phyloP scores from a whole-genome alignment of 75 land plant species.

The Sequoiadendron giganteum region DNA sequence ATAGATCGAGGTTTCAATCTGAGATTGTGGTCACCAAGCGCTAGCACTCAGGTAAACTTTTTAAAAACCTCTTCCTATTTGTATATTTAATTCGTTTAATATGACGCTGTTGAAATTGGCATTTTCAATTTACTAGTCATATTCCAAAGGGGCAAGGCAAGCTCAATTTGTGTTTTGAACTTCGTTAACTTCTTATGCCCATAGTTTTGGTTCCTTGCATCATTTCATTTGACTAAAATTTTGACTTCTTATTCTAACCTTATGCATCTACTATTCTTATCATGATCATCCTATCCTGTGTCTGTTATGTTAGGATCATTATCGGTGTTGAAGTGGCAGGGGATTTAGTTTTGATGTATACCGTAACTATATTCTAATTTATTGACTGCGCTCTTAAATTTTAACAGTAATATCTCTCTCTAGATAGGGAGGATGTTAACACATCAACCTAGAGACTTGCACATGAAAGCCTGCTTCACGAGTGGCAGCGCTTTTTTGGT shows the following conservation, averaged over 20 bases:
- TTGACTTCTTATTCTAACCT: not conserved
- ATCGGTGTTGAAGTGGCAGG: not conserved
- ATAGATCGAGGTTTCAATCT: not conserved
- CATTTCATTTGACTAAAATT: not conserved
- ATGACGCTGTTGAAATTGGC: not conserved
- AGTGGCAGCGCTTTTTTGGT: not conserved
- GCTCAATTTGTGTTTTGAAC: not conserved
- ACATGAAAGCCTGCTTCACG: not conserved
- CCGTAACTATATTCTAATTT: not conserved
- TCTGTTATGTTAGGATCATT: not conserved
- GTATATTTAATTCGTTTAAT: not conserved
- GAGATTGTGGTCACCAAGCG: not conserved
- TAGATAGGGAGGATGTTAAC: not conserved
- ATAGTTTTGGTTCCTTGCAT: not conserved
- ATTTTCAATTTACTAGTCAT: not conserved
- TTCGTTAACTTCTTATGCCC: not conserved
- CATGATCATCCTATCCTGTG: not conserved
- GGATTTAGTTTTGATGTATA: not conserved
- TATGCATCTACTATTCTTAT: not conserved
- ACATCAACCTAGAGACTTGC: not conserved
- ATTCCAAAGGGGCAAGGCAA: not conserved
- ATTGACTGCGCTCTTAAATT: not conserved
- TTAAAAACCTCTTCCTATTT: no score
- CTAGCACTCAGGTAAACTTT: not conserved
- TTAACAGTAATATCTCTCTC: not conserved